Evolutionary conservation across 371 early-diverging fungal genomes (phyloP).

Genomic region (Mortierella sp.): DNA sequence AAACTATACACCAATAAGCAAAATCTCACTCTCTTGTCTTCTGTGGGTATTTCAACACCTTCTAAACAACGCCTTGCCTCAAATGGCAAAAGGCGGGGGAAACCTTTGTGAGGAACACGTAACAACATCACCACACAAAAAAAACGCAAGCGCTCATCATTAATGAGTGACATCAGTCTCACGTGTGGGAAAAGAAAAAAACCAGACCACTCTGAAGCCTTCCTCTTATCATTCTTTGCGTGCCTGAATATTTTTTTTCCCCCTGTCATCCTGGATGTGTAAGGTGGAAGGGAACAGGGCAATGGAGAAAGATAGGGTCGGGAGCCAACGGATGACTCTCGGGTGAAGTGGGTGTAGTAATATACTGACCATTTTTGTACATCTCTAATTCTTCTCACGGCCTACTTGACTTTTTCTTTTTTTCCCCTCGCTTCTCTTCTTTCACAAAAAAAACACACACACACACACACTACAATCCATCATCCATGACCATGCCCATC

Average conservation of each 20-base stretch:
- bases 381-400: neutral
- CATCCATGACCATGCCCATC: too few species aligned
- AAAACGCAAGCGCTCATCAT: neutral
- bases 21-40: neutral
- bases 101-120: neutral
- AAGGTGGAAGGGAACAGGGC: neutral
- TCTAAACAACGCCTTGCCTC: neutral
- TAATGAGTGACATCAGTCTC: conserved; percentile 9
- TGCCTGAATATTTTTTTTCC: neutral
- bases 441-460: neutral
- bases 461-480: neutral
- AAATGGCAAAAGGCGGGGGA: conserved; percentile 1
- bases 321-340: neutral
- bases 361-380: neutral
- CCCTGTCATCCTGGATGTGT: neutral
- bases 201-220: neutral
- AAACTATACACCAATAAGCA: neutral
- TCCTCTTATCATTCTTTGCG: neutral
- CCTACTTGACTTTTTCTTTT: neutral
- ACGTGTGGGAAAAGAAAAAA: conserved; percentile 11
- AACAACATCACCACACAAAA: neutral
- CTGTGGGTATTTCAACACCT: neutral
- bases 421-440: neutral
- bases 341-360: neutral
- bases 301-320: neutral